A percentile compares a stretch with the other conserved stretches of the same genome.
phyloP scores from a whole-genome alignment of 2,329 filamentous ascomycete species.

The Fonsecaea multimorphosa region DNA sequence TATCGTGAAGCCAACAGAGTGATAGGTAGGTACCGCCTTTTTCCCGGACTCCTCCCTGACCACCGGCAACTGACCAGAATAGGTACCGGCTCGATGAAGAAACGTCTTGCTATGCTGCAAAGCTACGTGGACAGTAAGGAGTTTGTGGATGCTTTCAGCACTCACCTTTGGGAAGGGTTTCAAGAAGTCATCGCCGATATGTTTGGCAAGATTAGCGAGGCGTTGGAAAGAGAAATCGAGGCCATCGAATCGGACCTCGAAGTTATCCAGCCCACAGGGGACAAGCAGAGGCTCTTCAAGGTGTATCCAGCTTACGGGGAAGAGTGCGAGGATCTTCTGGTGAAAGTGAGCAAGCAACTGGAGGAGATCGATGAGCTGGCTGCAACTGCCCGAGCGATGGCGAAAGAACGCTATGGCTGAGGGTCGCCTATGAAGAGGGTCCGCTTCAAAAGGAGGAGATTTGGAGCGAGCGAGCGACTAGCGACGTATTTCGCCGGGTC shows the following conservation, averaged over 20 bases:
- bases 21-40: not conserved
- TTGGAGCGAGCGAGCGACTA: not conserved
- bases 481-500: too few species aligned
- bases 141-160: not conserved
- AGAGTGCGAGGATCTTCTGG: not conserved
- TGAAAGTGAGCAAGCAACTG: not conserved
- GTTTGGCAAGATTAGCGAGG: not conserved
- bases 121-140: not conserved
- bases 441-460: not conserved
- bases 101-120: not conserved
- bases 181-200: not conserved
- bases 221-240: not conserved
- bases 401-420: constrained; percentile 1
- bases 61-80: not conserved
- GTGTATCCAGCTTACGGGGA: not conserved
- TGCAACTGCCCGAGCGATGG: constrained; percentile 3
- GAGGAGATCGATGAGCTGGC: constrained; percentile 8
- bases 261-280: not conserved
- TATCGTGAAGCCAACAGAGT: not conserved
- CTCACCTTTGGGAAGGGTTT: not conserved
- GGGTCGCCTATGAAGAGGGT: not conserved
- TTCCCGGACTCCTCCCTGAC: not conserved
- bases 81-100: not conserved
- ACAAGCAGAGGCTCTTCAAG: not conserved
- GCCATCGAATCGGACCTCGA: constrained; percentile 4